phyloP scores from a whole-genome alignment of 257 asterid genomes.

The Primulina eburnea region DNA sequence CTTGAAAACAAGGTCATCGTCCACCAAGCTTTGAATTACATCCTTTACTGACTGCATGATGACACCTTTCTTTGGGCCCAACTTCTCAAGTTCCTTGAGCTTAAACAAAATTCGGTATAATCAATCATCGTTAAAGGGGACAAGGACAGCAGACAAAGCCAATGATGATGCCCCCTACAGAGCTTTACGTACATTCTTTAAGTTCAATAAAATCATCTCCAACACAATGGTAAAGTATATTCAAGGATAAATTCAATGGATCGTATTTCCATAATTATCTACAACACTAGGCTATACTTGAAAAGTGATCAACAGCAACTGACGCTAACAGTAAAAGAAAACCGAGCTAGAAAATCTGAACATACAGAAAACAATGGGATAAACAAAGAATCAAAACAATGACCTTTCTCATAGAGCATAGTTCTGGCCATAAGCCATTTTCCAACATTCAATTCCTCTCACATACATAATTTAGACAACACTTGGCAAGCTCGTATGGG shows the following conservation, averaged over 20 bases:
- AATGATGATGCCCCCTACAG: not conserved
- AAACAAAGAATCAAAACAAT: not conserved
- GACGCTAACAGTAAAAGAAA: constrained; percentile 1
- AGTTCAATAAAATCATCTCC: constrained; percentile 16
- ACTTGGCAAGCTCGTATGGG: constrained; percentile 3
- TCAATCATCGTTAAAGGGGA: constrained; percentile 13
- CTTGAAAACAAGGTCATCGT: constrained; percentile 91
- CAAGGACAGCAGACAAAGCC: constrained; percentile 4
- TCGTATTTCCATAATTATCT: constrained; percentile 5
- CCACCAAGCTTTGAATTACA: constrained; percentile 82
- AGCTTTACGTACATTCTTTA: constrained; percentile 8
- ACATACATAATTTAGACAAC: constrained; percentile 11
- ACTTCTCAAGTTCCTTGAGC: constrained; percentile 95
- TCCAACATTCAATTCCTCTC: constrained; percentile 6
- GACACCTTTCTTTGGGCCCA: constrained; percentile 92
- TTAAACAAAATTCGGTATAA: constrained; percentile 30
- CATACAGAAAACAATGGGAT: constrained; percentile 2
- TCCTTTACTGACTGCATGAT: constrained; percentile 95
- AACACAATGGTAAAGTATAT: not conserved
- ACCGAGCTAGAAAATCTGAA: constrained; percentile 6
- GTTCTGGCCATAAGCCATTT: constrained; percentile 3
- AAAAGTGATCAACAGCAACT: constrained; percentile 9
- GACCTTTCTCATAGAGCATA: not conserved
- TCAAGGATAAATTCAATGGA: constrained; percentile 3
- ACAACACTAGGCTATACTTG: constrained; percentile 10